A percentile compares a stretch with the other conserved stretches of the same genome.
phyloP scores from a whole-genome alignment of 768 basidiomycete genomes.

The Macrocybe gigantea region DNA sequence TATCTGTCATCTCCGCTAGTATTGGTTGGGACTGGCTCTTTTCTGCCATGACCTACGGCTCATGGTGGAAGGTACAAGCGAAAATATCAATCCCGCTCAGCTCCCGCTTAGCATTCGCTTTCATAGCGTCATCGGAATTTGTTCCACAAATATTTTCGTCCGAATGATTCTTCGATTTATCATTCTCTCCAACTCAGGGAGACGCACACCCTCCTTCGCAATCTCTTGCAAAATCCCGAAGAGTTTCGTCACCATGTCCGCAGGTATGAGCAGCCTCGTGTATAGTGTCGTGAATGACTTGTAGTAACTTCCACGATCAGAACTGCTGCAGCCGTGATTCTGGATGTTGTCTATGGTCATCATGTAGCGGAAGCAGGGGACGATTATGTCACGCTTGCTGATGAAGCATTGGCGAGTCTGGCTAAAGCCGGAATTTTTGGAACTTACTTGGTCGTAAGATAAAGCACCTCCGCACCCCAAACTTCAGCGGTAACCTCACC shows the following conservation, averaged over 20 bases:
- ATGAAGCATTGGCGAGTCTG: slow-evolving; percentile 28
- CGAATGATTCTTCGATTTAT: slow-evolving; percentile 16
- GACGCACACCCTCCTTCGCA: slow-evolving; percentile 29
- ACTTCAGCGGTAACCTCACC: background rate
- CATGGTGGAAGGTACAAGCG: slow-evolving; percentile 14
- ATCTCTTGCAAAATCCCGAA: slow-evolving; percentile 28
- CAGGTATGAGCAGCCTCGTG: slow-evolving; percentile 13
- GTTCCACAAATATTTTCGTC: slow-evolving; percentile 32
- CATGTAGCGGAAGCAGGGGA: slow-evolving; percentile 30
- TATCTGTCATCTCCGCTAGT: slow-evolving; percentile 14
- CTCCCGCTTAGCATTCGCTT: slow-evolving; percentile 10
- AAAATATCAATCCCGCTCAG: background rate
- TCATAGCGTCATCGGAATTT: slow-evolving; percentile 32
- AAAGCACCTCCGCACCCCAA: background rate
- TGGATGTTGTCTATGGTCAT: slow-evolving; percentile 36
- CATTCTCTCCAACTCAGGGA: slow-evolving; percentile 27
- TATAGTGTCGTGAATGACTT: background rate
- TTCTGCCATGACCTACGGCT: slow-evolving; percentile 22
- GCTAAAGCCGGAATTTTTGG: slow-evolving; percentile 35
- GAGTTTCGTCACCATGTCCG: slow-evolving; percentile 30
- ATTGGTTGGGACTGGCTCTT: slow-evolving; percentile 46
- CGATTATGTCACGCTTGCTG: slow-evolving; percentile 33
- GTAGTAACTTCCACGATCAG: slow-evolving; percentile 10
- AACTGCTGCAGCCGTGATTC: slow-evolving; percentile 30
- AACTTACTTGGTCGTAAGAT: slow-evolving; percentile 34